phyloP scores from a whole-genome alignment of 805 yeast species.

The Lipomyces yamanashiensis region DNA sequence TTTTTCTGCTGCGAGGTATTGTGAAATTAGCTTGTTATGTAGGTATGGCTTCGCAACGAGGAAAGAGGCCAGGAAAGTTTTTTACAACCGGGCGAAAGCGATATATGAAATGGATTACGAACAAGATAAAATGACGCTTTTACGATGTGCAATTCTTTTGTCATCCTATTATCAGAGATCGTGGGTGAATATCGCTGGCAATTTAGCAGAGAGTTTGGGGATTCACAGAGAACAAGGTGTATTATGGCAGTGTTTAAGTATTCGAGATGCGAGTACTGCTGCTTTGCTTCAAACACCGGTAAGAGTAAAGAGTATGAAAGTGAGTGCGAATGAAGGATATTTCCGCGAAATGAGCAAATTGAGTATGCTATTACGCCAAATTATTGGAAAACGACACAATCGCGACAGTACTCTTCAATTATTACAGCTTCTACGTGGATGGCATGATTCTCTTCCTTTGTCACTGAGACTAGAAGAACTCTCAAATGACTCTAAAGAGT shows the following conservation, averaged over 20 bases:
- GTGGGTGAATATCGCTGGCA: constrained; percentile 9
- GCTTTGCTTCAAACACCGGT: constrained; percentile 2
- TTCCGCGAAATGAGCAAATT: not conserved
- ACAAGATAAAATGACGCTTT: not conserved
- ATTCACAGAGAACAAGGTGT: not conserved
- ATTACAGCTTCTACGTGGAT: not conserved
- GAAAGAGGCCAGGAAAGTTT: constrained; percentile 4
- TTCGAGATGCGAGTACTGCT: constrained; percentile 1
- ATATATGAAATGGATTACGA: constrained; percentile 9
- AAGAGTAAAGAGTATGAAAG: not conserved
- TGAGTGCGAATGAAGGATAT: not conserved
- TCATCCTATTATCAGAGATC: not conserved
- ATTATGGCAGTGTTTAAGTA: constrained; percentile 6
- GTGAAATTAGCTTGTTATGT: not conserved
- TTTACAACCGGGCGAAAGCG: constrained; percentile 6
- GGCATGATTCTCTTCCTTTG: not conserved
- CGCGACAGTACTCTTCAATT: not conserved
- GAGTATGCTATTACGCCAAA: constrained; percentile 3
- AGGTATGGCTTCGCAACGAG: not conserved
- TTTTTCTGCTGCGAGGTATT: constrained; percentile 12
- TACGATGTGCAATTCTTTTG: not conserved
- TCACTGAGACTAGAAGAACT: not conserved
- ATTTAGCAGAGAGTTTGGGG: constrained; percentile 4
- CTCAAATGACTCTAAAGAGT: not conserved
- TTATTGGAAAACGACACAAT: not conserved